phyloP scores from a whole-genome alignment of 768 basidiomycete species.

The Lactifluus subvellereus region DNA sequence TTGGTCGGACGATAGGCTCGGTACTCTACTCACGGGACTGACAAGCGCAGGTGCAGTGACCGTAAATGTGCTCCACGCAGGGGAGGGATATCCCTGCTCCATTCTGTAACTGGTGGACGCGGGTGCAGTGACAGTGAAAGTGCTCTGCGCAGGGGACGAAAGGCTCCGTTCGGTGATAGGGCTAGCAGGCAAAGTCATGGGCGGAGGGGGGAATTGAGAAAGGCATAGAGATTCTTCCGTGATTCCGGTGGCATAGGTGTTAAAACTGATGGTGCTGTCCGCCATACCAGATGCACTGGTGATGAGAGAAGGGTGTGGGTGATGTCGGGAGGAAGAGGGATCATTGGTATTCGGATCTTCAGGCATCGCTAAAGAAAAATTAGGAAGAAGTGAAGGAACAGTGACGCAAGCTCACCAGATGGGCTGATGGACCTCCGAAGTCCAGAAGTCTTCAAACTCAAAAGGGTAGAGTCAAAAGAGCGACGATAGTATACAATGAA shows the following conservation, averaged over 20 bases:
- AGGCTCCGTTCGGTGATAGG: constrained; percentile 29
- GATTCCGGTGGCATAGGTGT: constrained; percentile 29
- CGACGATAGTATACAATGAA: constrained; percentile 2
- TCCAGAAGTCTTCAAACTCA: neutral
- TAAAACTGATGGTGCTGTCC: constrained; percentile 49
- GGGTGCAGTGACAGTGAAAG: constrained; percentile 6
- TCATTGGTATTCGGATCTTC: neutral
- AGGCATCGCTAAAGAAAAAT: constrained; percentile 12
- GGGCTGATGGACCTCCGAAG: neutral
- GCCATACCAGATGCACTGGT: constrained; percentile 54
- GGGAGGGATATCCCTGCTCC: constrained; percentile 26
- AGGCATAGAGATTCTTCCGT: constrained; percentile 35
- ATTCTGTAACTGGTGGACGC: constrained; percentile 29
- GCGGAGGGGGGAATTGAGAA: constrained; percentile 51
- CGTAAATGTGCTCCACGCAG: constrained; percentile 14
- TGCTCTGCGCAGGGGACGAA: constrained; percentile 21
- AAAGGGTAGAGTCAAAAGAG: neutral
- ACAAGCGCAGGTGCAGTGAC: constrained; percentile 18
- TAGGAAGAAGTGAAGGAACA: neutral
- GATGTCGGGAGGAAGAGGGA: constrained; percentile 27
- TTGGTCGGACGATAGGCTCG: neutral
- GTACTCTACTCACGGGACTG: constrained; percentile 23
- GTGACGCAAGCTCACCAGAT: neutral
- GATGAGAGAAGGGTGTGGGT: constrained; percentile 38
- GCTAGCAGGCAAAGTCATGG: constrained; percentile 34